A percentile compares a stretch with the other conserved stretches of the same genome.
Conservation (phyloP, 805 yeast species). For the Starmerella floricola region DNA sequence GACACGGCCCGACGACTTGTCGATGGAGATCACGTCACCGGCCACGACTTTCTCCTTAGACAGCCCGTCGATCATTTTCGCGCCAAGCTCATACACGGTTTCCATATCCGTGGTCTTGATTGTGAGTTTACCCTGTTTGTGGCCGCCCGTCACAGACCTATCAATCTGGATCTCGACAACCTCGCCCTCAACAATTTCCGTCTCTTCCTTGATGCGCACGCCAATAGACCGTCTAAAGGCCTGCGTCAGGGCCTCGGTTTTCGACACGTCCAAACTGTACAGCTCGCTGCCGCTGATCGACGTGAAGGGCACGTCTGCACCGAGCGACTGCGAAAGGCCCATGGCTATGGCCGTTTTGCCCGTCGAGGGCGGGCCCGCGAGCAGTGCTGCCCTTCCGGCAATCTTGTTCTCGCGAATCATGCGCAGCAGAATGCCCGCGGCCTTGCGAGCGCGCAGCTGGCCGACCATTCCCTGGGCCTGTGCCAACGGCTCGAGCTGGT, state of each 20-base stretch:
- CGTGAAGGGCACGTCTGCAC: constrained; percentile 81
- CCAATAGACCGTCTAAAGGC: constrained; percentile 95
- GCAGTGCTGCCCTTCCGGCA: constrained; percentile 89
- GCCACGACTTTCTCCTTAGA: constrained; percentile 92
- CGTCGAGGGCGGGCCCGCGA: constrained; percentile 98
- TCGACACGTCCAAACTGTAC: constrained; percentile 79
- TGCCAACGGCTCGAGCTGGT: constrained; percentile 68
- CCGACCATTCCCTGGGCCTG: constrained; percentile 95
- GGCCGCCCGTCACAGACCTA: constrained; percentile 91
- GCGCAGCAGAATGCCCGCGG: constrained; percentile 87
- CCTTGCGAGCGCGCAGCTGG: constrained; percentile 84
- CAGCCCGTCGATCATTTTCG: constrained; percentile 86
- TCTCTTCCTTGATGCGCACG: constrained; percentile 87
- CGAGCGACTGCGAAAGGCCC: constrained; percentile 48
- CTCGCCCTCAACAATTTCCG: constrained; percentile 96
- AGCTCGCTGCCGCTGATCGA: constrained; percentile 91
- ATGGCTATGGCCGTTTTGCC: constrained; percentile 98
- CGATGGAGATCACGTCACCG: constrained; percentile 93
- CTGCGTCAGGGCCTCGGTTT: constrained; percentile 93
- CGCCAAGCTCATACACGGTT: constrained; percentile 89
- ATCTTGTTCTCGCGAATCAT: constrained; percentile 89
- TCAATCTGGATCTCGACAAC: constrained; percentile 94
- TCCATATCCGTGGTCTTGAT: constrained; percentile 98
- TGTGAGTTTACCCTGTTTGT: constrained; percentile 94
- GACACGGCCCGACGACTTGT: constrained; percentile 88